These are phyloP conservation scores for Xylaria sp. DNA, from an alignment of 2,329 filamentous ascomycete genomes.

Conservation along the genomic window DNA sequence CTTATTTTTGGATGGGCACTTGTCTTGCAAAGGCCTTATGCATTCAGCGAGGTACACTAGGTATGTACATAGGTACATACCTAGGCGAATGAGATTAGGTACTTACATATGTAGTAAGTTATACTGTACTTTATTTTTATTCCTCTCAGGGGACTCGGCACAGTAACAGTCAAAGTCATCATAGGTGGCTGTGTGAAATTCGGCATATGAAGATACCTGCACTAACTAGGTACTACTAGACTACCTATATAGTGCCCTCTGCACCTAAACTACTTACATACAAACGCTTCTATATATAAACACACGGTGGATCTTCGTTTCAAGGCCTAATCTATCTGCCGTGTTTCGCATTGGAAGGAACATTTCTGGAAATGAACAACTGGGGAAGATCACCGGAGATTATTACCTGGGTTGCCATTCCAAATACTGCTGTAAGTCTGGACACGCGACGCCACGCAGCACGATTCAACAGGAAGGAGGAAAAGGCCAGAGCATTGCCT, in stretches of 20 bases:
- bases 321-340: constrained; percentile 13
- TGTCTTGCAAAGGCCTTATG: neutral
- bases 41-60: neutral
- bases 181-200: neutral
- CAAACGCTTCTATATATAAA: constrained; percentile 33
- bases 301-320: constrained; percentile 27
- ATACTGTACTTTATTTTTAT: neutral
- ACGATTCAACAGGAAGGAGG: constrained; percentile 1
- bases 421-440: constrained; percentile 19
- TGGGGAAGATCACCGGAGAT: constrained; percentile 26
- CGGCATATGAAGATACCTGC: neutral
- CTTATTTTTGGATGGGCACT: constrained; percentile 25
- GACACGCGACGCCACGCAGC: neutral
- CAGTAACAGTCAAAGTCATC: constrained; percentile 4
- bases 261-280: neutral
- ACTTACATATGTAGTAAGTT: neutral
- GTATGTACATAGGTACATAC: neutral
- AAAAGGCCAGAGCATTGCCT: neutral
- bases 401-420: constrained; percentile 26
- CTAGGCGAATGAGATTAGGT: neutral
- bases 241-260: neutral
- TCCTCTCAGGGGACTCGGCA: neutral
- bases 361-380: constrained; percentile 19
- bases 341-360: constrained; percentile 26
- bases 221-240: no score